Percentiles rank a stretch among this genome's conserved stretches.
phyloP scores from a whole-genome alignment of 83 land plant species.

The Thuja plicata region DNA sequence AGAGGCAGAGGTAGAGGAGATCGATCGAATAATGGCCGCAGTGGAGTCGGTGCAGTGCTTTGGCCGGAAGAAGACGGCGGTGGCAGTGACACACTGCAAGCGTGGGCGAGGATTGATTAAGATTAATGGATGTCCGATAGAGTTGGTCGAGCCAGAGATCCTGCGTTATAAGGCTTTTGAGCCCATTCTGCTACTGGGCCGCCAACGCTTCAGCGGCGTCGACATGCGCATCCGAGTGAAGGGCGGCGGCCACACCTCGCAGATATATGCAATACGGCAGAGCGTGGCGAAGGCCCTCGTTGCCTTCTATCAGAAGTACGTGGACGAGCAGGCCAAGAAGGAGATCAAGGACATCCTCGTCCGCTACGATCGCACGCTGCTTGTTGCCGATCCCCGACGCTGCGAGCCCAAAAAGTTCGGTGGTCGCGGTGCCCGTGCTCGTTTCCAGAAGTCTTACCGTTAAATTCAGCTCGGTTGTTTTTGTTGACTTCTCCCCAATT shows the following conservation, averaged over 20 bases:
- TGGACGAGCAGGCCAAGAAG: slow-evolving; percentile 36
- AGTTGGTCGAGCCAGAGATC: slow-evolving; percentile 58
- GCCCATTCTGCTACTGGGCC: slow-evolving; percentile 37
- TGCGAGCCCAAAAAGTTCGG: slow-evolving; percentile 14
- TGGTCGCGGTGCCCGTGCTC: too few relatives aligned
- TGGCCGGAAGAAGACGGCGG: slow-evolving; percentile 59
- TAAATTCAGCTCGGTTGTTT: too few relatives aligned
- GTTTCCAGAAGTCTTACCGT: too few relatives aligned
- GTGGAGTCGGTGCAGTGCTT: slow-evolving; percentile 44
- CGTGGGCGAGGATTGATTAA: slow-evolving; percentile 57
- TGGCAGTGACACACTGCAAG: slow-evolving; percentile 64
- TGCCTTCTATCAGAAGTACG: slow-evolving; percentile 43
- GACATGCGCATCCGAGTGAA: slow-evolving; percentile 60
- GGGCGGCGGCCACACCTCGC: slow-evolving; percentile 33
- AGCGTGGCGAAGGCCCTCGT: slow-evolving; percentile 62
- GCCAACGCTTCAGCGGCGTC: slow-evolving; percentile 19
- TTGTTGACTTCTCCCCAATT: too few relatives aligned
- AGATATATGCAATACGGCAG: slow-evolving; percentile 48
- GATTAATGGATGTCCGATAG: slow-evolving; percentile 65
- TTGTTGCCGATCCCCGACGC: too few relatives aligned
- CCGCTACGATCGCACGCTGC: too few relatives aligned
- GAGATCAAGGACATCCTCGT: too few relatives aligned
- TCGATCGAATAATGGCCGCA: slow-evolving; percentile 10
- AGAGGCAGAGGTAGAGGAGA: not conserved
- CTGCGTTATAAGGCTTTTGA: slow-evolving; percentile 57